phyloP scores from a whole-genome alignment of 1,284 basidiomycete genomes.

The Malassezia pachydermatis region DNA sequence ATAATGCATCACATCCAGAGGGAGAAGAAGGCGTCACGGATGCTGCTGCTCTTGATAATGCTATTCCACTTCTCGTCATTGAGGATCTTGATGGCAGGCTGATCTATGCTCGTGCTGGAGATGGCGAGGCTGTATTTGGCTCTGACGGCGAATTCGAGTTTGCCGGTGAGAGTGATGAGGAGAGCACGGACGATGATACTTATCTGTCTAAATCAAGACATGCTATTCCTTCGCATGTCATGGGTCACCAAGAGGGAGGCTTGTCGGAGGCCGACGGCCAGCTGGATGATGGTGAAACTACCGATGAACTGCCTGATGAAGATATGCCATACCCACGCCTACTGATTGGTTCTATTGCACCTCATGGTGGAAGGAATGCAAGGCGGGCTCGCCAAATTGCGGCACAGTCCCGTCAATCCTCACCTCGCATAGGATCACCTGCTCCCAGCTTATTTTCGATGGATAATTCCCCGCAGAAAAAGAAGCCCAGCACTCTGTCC shows the following conservation, averaged over 20 bases:
- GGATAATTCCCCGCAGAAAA: not conserved
- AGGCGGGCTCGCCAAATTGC: conserved; percentile 41
- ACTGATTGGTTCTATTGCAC: conserved; percentile 44
- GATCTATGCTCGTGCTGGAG: conserved; percentile 45
- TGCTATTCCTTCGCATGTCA: not conserved
- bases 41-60: conserved; percentile 17
- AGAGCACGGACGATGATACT: conserved; percentile 25
- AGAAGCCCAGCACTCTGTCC: conserved; percentile 7
- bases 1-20: conserved; percentile 8
- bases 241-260: not conserved
- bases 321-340: conserved; percentile 47
- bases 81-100: conserved; percentile 47
- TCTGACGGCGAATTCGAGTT: conserved; percentile 48
- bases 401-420: conserved; percentile 32
- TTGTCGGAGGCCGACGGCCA: conserved; percentile 11
- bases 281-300: conserved; percentile 42
- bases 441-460: not conserved
- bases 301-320: conserved; percentile 44
- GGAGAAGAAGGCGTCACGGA: conserved; percentile 12
- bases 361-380: conserved; percentile 39
- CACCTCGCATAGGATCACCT: conserved; percentile 18
- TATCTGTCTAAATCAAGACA: not conserved
- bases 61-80: conserved; percentile 44
- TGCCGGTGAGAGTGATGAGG: conserved; percentile 41
- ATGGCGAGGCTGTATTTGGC: conserved; percentile 47